Evolutionary conservation across 108 stramenopile genomes (phyloP), one percentile per base, ranked within the genome.

Genomic region (Pseudonitzschia multiseries): DNA sequence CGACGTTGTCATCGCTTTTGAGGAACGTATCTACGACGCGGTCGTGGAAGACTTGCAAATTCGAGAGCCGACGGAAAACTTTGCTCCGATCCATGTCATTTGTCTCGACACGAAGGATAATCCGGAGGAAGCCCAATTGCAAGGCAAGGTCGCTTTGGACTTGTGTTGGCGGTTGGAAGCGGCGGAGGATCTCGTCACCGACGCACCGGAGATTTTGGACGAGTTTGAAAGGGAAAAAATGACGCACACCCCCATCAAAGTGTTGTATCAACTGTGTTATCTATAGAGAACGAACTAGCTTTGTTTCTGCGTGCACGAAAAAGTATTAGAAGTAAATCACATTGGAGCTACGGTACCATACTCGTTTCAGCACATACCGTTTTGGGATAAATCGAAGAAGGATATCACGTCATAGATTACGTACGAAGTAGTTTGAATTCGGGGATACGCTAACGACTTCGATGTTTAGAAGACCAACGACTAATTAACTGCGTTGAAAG

Each of bases 51-150:
- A 96, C 78, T 86, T 96, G 64, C 95, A 96, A 81, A 80, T 87
- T 8, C 80, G 95, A 76, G 92, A 96, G 73, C 93, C 93, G 14
- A 93, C 92, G 0, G 91, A 93, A 70, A 86, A 89, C 72, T 96
- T 93, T 75, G 83, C 84, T 66, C 90, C 95, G 0, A 88, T 96
- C 75, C 91, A 93, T 82, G 91, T 93, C 18, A 87, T 96, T 73
- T 96, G 95, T 73, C 72, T 96, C 68, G 95, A 96, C 78, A 96
- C 95, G 9, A 96, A 96, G 81, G 95, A 96, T 85, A 96, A 96
- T 68, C 95, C 95, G n/a, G 87, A 89, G 40, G 95, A 96, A 81
- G 92, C 92, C 36, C 79, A 86, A 53, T 52, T 86, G 43, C 90
- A 93, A 71, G 95, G 95, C 31, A 79, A 79, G 59, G 89, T 92